Conservation (phyloP, 768 basidiomycete species). For the Lentinula boryana region DNA sequence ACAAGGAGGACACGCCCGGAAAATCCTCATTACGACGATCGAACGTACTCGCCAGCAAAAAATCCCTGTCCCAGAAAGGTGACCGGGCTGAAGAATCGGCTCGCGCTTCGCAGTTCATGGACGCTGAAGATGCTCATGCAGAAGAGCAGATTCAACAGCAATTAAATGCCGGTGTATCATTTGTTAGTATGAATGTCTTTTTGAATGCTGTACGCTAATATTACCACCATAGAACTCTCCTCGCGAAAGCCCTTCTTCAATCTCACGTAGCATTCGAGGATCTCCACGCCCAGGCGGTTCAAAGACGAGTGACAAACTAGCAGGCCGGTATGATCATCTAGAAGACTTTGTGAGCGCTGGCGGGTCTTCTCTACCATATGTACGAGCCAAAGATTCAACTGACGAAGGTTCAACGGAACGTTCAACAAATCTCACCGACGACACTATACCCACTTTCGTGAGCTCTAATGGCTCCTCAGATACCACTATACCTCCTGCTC, state of each 20-base stretch:
- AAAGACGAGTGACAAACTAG: slow-evolving; percentile 2
- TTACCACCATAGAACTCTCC: slow-evolving; percentile 51
- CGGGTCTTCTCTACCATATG: not conserved
- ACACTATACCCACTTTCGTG: slow-evolving; percentile 51
- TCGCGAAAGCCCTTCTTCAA: slow-evolving; percentile 51
- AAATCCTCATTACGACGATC: slow-evolving; percentile 41
- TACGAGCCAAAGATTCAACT: not conserved
- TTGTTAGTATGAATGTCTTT: slow-evolving; percentile 38
- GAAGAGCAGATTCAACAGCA: slow-evolving; percentile 86
- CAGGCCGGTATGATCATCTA: not conserved
- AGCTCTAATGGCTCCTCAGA: slow-evolving; percentile 39
- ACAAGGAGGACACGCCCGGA: slow-evolving; percentile 50
- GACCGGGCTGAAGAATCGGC: slow-evolving; percentile 40
- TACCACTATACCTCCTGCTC: slow-evolving; percentile 25
- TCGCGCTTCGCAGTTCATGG: slow-evolving; percentile 80
- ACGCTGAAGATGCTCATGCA: slow-evolving; percentile 79
- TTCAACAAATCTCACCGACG: slow-evolving; percentile 34
- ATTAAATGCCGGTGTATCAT: slow-evolving; percentile 64
- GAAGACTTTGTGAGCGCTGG: not conserved
- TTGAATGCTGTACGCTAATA: not conserved
- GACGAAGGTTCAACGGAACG: slow-evolving; percentile 33
- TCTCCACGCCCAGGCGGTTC: slow-evolving; percentile 46
- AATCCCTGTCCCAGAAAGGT: slow-evolving; percentile 23
- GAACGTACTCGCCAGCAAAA: slow-evolving; percentile 21
- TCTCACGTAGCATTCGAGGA: slow-evolving; percentile 62